Evolutionary conservation across 495 filamentous ascomycete species (phyloP).

Genomic region (Aspergillus sclerotiicarbonarius): DNA sequence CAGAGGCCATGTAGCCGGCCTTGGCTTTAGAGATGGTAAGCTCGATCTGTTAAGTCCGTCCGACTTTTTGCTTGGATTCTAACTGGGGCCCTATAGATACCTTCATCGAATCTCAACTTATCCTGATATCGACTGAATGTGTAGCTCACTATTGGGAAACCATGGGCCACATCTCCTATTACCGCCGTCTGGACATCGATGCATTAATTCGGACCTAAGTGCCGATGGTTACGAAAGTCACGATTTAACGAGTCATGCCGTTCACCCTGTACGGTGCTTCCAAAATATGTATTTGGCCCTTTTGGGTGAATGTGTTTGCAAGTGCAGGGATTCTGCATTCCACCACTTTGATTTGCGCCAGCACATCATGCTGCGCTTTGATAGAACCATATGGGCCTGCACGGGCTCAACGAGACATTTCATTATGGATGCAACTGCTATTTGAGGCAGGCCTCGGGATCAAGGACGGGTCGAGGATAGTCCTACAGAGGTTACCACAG

Average conservation of each 20-base stretch:
- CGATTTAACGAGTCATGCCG: conserved; percentile 11
- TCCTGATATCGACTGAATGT: conserved; percentile 72
- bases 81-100: conserved; percentile 48
- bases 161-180: conserved; percentile 79
- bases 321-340: neutral
- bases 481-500: neutral
- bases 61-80: neutral
- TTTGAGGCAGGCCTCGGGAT: neutral
- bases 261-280: conserved; percentile 9
- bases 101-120: conserved; percentile 71
- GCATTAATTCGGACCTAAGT: conserved; percentile 61
- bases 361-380: neutral
- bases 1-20: conserved; percentile 70
- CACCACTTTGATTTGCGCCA: neutral
- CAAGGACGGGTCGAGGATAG: neutral
- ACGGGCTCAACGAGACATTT: neutral
- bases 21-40: conserved; percentile 69
- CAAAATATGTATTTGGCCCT: neutral
- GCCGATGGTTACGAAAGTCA: conserved; percentile 1
- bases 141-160: conserved; percentile 81
- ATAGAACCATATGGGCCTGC: neutral
- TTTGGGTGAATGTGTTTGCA: neutral
- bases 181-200: conserved; percentile 75
- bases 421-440: neutral
- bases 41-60: conserved; percentile 7